Base-by-base conservation (phyloP, 1,284 basidiomycete genomes). In the Boletus smithii region DNA sequence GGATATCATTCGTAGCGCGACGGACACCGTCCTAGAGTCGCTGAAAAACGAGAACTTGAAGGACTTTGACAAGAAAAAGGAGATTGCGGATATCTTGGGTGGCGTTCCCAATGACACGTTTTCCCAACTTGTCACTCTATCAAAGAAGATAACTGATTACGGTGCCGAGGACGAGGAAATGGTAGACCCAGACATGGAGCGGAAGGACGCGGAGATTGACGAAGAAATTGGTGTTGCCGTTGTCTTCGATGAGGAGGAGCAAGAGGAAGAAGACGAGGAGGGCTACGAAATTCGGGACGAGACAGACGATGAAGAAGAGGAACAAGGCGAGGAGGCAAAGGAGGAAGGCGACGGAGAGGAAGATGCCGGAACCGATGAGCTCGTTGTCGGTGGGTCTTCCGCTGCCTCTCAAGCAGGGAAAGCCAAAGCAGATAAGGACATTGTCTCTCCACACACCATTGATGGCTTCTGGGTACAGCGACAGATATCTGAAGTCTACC, bases 401-500 rank as follows among this genome's bases (percentile, higher is more conserved):
- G 72, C 77, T 16, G 65, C 67, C 10, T 63, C 60, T 46, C 61
- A 56, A 38, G 70, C 69, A 40, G 64, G 65, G 29, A 79, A 76
- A 50, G 60, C 73, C 39, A 81, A 83, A 58, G 74, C 73, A 36
- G 83, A 91, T 68, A 84, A 85, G 60, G 88, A 92, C 60, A 77
- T 85, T 46, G 82, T 99, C 36, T 86, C 91, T 0, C 93, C 94
- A 0, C 92, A 95, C 58, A 80, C 89, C 39, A 85, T 99, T 58
- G 95, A 99, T 66, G 95, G 85, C 27, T 99, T 97, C 80, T 99
- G 95, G 94, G 90, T 99, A 0, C 97, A 99, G 65, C 85, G 95
- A 4, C 88, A 95, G 51, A 85, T 99, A 50, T 84, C 90, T 1
- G 83, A 90, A 61, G 79, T 92, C 29, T 98, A 97, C 64, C 80